phyloP scores from a whole-genome alignment of 768 basidiomycete genomes.

The Russula compacta region DNA sequence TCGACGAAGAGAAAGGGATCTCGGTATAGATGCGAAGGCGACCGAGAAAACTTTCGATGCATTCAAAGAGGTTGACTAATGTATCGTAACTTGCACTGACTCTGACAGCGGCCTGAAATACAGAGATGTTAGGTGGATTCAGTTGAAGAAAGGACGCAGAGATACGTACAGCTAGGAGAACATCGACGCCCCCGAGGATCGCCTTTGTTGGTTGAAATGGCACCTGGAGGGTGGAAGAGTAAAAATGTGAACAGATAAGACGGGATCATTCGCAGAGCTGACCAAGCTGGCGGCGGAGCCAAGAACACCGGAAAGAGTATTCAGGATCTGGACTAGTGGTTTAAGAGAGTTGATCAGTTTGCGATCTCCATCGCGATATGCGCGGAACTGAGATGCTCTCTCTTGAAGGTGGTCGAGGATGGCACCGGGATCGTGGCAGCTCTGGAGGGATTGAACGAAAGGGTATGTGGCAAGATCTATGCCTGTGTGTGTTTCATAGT shows the following conservation, averaged over 20 bases:
- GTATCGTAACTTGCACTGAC: neutral
- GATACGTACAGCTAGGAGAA: neutral
- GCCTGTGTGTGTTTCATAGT: neutral
- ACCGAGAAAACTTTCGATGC: neutral
- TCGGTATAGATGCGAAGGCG: neutral
- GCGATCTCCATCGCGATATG: neutral
- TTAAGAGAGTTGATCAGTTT: neutral
- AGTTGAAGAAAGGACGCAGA: neutral
- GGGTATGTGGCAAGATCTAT: neutral
- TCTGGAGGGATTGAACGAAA: neutral
- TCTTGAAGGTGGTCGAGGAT: neutral
- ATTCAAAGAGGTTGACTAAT: neutral
- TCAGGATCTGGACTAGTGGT: neutral
- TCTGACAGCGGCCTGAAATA: neutral
- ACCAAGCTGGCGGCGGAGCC: neutral
- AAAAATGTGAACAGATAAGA: neutral
- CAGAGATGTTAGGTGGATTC: neutral
- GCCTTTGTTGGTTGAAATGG: neutral
- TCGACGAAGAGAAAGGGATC: neutral
- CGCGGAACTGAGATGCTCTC: neutral
- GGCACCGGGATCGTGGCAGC: neutral
- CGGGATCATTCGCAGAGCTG: neutral
- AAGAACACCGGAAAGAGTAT: neutral
- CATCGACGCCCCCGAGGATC: neutral
- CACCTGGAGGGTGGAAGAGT: neutral